Base-by-base conservation (phyloP, 345 rosid species). In the Euclidium syriacum region DNA sequence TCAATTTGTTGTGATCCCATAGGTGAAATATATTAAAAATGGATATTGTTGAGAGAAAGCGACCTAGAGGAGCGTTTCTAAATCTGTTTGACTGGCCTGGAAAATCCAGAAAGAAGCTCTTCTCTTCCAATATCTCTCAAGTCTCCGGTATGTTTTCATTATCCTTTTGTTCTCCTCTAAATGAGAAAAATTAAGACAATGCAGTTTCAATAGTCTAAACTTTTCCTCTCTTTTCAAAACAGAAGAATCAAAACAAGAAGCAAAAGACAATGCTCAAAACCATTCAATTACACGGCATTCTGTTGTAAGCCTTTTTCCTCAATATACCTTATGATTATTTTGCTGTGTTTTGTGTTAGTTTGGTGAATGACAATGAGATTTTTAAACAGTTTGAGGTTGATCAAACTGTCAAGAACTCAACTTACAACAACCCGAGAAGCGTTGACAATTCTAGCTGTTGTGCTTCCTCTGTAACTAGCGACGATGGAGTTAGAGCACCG, bases 11-110 rank as follows among this genome's bases (percentile, higher is more conserved):
- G 20, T 65, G 69, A 73, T 59, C 26, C 26, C 52, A 34, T 47
- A 78, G 81, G 65, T 64, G 51, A 70, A 23, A 60, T 58, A n/a
- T n/a, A n/a, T n/a, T n/a, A 54, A n/a, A 39, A 33, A 89, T 85
- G 95, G 91, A 89, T 73, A 72, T 76, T 12, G 64, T 70, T 30
- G 86, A 85, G 72, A 79, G 82, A 42, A 82, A 83, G 57, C 76
- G 78, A 60, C 70, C 89, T 2, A 92, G 89, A 68, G 95, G 91
- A 68, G 75, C 85, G 6, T 80, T 87, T 65, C 82, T 87, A 33
- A 68, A 80, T 58, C 67, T 92, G 58, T 92, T 92, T 78, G 98
- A 92, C 52, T 92, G 98, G 98, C 85, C 72, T 34, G 97, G 95
- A 17, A 92, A 90, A 80, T 92, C 99, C 25, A 77, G 91, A 73